A percentile compares a stretch with the other conserved stretches of the same genome.
phyloP scores from a whole-genome alignment of 1,139 yeast genomes.

The Yamadazyma spencermartinsiae region DNA sequence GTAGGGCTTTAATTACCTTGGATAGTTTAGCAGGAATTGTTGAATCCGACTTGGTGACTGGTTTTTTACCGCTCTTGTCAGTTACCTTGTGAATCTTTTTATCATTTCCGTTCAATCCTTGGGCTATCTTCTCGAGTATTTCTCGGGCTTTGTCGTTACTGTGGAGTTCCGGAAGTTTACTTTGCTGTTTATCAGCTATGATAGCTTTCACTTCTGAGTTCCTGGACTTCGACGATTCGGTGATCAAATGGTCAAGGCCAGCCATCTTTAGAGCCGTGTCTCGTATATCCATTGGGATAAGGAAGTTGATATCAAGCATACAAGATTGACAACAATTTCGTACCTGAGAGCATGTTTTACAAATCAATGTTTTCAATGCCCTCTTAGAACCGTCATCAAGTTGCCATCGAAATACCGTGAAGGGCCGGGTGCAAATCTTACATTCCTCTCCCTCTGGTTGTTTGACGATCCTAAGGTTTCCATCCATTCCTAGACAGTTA shows the following conservation, averaged over 20 bases:
- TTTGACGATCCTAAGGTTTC: conserved; percentile 67
- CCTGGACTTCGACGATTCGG: conserved; percentile 10
- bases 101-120: conserved; percentile 6
- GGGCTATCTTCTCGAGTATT: conserved; percentile 11
- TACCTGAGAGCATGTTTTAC: conserved; percentile 75
- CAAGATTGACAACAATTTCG: conserved; percentile 88
- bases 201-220: conserved; percentile 45
- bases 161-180: conserved; percentile 34
- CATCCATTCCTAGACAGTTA: conserved; percentile 66
- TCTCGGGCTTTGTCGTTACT: conserved; percentile 13
- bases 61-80: too few relatives aligned
- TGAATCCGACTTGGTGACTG: too few relatives aligned
- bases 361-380: conserved; percentile 57
- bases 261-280: conserved; percentile 83
- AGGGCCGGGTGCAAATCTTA: conserved; percentile 80
- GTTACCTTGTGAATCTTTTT: conserved; percentile 10
- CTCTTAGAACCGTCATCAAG: conserved; percentile 33
- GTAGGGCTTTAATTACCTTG: conserved; percentile 54
- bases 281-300: conserved; percentile 73
- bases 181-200: conserved; percentile 38
- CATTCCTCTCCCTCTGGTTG: conserved; percentile 77
- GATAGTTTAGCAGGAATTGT: conserved; percentile 38
- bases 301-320: conserved; percentile 76
- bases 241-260: conserved; percentile 41
- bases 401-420: conserved; percentile 77